Evolutionary conservation across 768 basidiomycete species (phyloP).

Genomic region (Boletus barrowsii): DNA sequence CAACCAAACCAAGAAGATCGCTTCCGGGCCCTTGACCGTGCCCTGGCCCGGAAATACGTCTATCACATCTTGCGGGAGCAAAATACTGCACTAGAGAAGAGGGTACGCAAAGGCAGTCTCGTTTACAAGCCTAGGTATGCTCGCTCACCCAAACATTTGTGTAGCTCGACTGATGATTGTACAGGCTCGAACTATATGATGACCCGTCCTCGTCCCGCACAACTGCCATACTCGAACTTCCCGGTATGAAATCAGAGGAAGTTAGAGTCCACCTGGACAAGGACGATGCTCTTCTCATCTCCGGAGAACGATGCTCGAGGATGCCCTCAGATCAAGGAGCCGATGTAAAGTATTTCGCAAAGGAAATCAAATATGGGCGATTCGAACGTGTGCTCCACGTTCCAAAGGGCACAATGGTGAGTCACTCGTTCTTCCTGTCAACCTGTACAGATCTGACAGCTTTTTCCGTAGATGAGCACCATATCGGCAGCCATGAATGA

Average conservation of each 20-base stretch:
- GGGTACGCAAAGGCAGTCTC: slow-evolving; percentile 25
- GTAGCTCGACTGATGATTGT: slow-evolving; percentile 12
- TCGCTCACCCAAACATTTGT: neutral
- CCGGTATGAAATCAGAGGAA: slow-evolving; percentile 37
- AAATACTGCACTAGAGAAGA: slow-evolving; percentile 15
- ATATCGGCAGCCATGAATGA: slow-evolving; percentile 39
- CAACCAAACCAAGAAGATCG: slow-evolving; percentile 22
- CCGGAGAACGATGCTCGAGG: slow-evolving; percentile 30
- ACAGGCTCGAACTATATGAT: slow-evolving; percentile 41
- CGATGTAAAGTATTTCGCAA: slow-evolving; percentile 26
- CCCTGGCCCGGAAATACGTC: slow-evolving; percentile 32
- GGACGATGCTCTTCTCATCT: slow-evolving; percentile 30
- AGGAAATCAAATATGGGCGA: slow-evolving; percentile 40
- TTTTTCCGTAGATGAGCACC: slow-evolving; percentile 29
- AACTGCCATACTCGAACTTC: slow-evolving; percentile 38
- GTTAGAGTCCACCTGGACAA: slow-evolving; percentile 34
- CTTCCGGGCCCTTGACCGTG: slow-evolving; percentile 30
- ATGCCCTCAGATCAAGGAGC: slow-evolving; percentile 15
- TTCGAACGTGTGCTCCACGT: slow-evolving; percentile 37
- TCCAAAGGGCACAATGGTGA: slow-evolving; percentile 37
- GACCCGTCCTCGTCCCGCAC: slow-evolving; percentile 32
- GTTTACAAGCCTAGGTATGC: slow-evolving; percentile 33
- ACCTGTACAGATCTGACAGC: neutral
- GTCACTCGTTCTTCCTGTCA: slow-evolving; percentile 3
- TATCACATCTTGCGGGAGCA: slow-evolving; percentile 21